Percentiles rank a stretch among this genome's conserved stretches.
Evolutionary conservation across 768 basidiomycete genomes (phyloP).

Genomic region (Suillus fuscotomentosus): DNA sequence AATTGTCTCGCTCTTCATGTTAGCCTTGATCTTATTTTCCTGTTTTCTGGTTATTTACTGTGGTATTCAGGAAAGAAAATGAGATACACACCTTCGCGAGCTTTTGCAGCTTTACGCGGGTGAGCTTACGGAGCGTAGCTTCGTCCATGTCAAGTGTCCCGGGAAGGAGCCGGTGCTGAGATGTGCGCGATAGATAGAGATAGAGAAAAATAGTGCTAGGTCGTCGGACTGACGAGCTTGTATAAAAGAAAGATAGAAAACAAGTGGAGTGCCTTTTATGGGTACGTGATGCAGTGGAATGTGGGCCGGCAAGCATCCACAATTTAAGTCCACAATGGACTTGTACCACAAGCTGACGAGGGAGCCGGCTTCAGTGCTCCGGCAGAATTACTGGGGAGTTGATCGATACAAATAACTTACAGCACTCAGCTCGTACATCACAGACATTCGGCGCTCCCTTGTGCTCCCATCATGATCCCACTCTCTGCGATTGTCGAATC

Average conservation of each 20-base stretch:
- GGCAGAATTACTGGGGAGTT: background rate
- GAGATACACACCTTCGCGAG: slow-evolving; percentile 20
- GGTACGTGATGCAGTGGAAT: background rate
- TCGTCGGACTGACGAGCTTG: background rate
- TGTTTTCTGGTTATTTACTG: slow-evolving; percentile 1
- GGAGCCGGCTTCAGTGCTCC: background rate
- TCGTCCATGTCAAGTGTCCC: slow-evolving; percentile 10
- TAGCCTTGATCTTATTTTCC: slow-evolving; percentile 22
- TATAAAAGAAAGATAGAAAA: background rate
- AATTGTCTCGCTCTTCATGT: slow-evolving; percentile 26
- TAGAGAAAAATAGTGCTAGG: background rate
- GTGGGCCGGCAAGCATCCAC: background rate
- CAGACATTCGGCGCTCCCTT: background rate
- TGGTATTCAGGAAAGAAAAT: background rate
- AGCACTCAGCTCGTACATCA: background rate
- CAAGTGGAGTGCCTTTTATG: background rate
- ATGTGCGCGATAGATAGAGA: background rate
- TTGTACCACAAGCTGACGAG: background rate
- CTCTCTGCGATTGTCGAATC: background rate
- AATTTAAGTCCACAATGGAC: background rate
- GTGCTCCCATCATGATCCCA: background rate
- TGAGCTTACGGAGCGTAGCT: slow-evolving; percentile 20
- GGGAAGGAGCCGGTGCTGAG: background rate
- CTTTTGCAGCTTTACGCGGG: slow-evolving; percentile 25
- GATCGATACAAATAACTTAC: background rate